Conservation (phyloP, 768 basidiomycete genomes). For the Naematelia encephala region DNA sequence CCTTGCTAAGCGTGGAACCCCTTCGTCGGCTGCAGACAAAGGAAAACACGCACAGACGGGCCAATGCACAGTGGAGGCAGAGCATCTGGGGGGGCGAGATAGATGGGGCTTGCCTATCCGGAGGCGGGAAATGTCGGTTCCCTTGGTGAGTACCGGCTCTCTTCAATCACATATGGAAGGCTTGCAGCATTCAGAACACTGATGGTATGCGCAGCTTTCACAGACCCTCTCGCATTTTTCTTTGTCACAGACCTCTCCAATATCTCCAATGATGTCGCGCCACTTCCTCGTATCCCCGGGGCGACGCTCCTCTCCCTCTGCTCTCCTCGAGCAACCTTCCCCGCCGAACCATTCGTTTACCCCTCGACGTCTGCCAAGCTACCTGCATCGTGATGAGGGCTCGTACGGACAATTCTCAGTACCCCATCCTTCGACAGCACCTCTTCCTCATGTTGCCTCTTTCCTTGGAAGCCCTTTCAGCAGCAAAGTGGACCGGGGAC, state of each 20-base stretch:
- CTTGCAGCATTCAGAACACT: constrained; percentile 1
- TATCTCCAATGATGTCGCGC: neutral
- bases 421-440: constrained; percentile 41
- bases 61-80: neutral
- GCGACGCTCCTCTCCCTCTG: neutral
- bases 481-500: constrained; percentile 19
- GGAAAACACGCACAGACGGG: neutral
- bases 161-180: neutral
- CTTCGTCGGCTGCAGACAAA: neutral
- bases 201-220: constrained; percentile 1
- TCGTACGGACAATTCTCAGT: too few relatives aligned
- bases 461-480: constrained; percentile 45
- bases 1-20: neutral
- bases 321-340: neutral
- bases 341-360: neutral
- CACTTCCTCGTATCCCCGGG: neutral
- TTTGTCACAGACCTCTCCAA: constrained; percentile 4
- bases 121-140: constrained; percentile 9
- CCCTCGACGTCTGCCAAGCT: neutral
- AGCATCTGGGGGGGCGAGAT: neutral
- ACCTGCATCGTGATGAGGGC: neutral
- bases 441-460: constrained; percentile 31
- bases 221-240: constrained; percentile 9
- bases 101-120: neutral
- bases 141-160: constrained; percentile 4